Conservation (phyloP, 2,329 filamentous ascomycete species). For the Achaetomium macrosporum region DNA sequence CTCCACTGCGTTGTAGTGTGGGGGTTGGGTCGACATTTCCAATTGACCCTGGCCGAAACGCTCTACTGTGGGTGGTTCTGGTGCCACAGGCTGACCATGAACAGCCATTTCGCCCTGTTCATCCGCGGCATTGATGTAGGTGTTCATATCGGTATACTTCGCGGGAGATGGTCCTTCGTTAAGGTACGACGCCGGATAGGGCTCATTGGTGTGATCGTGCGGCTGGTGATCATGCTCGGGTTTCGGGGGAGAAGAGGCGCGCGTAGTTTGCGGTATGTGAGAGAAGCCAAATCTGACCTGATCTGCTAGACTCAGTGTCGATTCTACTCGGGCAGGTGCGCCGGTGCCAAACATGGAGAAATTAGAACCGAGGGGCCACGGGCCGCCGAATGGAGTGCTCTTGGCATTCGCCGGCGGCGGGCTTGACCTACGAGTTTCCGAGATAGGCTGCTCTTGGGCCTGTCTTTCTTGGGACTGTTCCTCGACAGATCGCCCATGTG, state of each 20-base stretch:
- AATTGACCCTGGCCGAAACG: slow-evolving; percentile 19
- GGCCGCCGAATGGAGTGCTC: slow-evolving; percentile 14
- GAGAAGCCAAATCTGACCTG: slow-evolving; percentile 29
- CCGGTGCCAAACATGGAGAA: slow-evolving; percentile 23
- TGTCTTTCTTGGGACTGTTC: background rate
- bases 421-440: background rate
- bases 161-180: slow-evolving; percentile 8
- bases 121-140: slow-evolving; percentile 14
- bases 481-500: background rate
- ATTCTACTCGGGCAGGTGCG: slow-evolving; percentile 10
- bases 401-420: background rate
- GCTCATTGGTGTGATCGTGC: slow-evolving; percentile 6
- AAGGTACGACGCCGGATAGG: slow-evolving; percentile 22
- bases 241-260: background rate
- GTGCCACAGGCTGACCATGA: slow-evolving; percentile 4
- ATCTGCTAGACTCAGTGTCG: slow-evolving; percentile 21
- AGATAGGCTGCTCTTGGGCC: background rate
- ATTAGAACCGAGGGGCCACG: slow-evolving; percentile 5
- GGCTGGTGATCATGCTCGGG: background rate
- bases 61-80: slow-evolving; percentile 14
- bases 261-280: slow-evolving; percentile 20
- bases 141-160: slow-evolving; percentile 18
- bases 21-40: slow-evolving; percentile 21
- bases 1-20: slow-evolving; percentile 22
- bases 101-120: slow-evolving; percentile 10